phyloP scores from a whole-genome alignment of 306 rosid species.

The Begonia masoniana region DNA sequence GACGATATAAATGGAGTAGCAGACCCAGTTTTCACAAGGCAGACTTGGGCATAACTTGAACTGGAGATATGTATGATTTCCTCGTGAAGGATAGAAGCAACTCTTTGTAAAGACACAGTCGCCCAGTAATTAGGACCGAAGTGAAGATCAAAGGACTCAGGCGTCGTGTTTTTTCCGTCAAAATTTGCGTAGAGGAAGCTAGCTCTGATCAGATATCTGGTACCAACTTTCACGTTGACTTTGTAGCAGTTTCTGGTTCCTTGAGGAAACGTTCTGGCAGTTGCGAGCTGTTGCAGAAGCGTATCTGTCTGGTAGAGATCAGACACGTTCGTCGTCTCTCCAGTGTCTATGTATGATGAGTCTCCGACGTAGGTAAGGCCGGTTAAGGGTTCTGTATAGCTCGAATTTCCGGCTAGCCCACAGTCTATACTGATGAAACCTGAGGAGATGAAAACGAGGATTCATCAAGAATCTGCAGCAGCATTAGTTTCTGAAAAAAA shows the following conservation, averaged over 20 bases:
- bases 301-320: not conserved
- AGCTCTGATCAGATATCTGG: constrained; percentile 28
- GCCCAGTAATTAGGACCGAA: constrained; percentile 32
- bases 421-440: constrained; percentile 52
- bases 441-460: constrained; percentile 4
- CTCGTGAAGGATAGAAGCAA: not conserved
- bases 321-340: constrained; percentile 7
- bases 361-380: constrained; percentile 34
- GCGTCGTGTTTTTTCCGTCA: constrained; percentile 12
- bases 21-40: constrained; percentile 14
- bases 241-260: constrained; percentile 53
- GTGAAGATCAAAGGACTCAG: constrained; percentile 25
- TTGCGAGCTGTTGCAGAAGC: constrained; percentile 6
- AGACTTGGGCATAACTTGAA: constrained; percentile 16
- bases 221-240: constrained; percentile 10
- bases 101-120: not conserved
- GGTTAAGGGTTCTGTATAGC: constrained; percentile 10
- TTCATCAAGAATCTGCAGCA: no score
- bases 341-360: constrained; percentile 20
- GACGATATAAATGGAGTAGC: constrained; percentile 36
- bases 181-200: constrained; percentile 34
- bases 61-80: constrained; percentile 27
- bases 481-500: no score
- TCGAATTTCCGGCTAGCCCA: constrained; percentile 14
- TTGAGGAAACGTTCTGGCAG: constrained; percentile 39